These are phyloP conservation scores for Moelleriella libera DNA, from an alignment of 2,329 filamentous ascomycete genomes.

Conservation along the genomic window DNA sequence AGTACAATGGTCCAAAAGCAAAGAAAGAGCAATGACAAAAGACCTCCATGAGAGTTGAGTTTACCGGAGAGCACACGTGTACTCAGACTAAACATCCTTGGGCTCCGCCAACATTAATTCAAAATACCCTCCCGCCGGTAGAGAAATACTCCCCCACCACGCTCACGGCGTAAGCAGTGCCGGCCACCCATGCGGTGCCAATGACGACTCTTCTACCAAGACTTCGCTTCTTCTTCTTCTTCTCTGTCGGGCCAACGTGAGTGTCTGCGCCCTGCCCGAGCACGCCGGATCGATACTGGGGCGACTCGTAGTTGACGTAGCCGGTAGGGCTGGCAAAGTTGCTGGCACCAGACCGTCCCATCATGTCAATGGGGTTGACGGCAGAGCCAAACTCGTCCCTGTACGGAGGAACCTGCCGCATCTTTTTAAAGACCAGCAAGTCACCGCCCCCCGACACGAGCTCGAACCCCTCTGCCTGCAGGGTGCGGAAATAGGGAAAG, in stretches of 20 bases:
- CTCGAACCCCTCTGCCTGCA: conserved; percentile 50
- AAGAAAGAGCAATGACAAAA: too few species aligned
- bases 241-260: conserved; percentile 20
- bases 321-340: conserved; percentile 51
- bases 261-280: conserved; percentile 9
- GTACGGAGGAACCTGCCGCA: conserved; percentile 15
- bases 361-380: conserved; percentile 48
- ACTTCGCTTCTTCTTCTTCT: conserved; percentile 23
- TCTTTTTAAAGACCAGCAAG: conserved; percentile 53
- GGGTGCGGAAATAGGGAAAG: conserved; percentile 43
- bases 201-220: conserved; percentile 34
- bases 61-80: too few species aligned
- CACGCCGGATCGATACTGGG: conserved; percentile 23
- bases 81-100: too few species aligned
- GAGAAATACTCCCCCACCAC: conserved; percentile 43
- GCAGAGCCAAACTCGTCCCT: conserved; percentile 1
- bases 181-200: conserved; percentile 39
- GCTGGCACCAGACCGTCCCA: conserved; percentile 31
- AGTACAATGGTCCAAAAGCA: too few species aligned
- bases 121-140: conserved; percentile 22
- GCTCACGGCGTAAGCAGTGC: conserved; percentile 42
- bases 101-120: not conserved
- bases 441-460: conserved; percentile 49
- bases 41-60: too few species aligned
- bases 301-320: conserved; percentile 45